Evolutionary conservation across 2,329 filamentous ascomycete genomes (phyloP).

Genomic region (Fusarium pseudograminearum): DNA sequence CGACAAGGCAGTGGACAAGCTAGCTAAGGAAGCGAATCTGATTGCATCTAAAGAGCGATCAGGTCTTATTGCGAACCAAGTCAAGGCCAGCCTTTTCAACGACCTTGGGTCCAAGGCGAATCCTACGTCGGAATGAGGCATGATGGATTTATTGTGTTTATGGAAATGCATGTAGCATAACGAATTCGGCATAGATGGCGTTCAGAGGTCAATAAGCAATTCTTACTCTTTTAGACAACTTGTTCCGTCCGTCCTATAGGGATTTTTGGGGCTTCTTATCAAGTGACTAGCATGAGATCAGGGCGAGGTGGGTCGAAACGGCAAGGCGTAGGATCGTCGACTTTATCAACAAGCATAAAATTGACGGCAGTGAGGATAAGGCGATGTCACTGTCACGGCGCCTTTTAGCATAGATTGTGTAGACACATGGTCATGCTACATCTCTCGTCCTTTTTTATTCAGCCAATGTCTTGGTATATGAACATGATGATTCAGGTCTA

Average conservation of each 20-base stretch:
- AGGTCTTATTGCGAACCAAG: constrained; percentile 70
- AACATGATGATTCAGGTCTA: not conserved
- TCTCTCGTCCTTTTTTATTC: not conserved
- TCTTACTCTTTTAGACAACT: constrained; percentile 9
- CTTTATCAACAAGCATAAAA: constrained; percentile 9
- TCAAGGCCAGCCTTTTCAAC: constrained; percentile 74
- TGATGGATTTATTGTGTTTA: constrained; percentile 27
- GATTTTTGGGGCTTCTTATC: no score
- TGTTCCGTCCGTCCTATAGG: not conserved
- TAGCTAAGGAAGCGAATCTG: constrained; percentile 70
- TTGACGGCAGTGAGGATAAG: not conserved
- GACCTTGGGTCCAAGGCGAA: constrained; percentile 49
- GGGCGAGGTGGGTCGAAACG: constrained; percentile 12
- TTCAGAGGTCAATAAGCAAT: constrained; percentile 43
- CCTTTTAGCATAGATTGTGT: not conserved
- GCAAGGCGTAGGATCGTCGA: not conserved
- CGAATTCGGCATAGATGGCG: constrained; percentile 47
- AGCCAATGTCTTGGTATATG: not conserved
- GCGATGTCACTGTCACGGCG: not conserved
- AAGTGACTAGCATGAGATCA: not conserved
- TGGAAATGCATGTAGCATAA: constrained; percentile 41
- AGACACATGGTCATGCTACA: not conserved
- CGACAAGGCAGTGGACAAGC: constrained; percentile 67
- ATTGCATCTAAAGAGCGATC: constrained; percentile 72
- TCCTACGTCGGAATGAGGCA: constrained; percentile 25